Base-by-base conservation (phyloP, 2,329 filamentous ascomycete genomes). In the Cladosporium sp. region DNA sequence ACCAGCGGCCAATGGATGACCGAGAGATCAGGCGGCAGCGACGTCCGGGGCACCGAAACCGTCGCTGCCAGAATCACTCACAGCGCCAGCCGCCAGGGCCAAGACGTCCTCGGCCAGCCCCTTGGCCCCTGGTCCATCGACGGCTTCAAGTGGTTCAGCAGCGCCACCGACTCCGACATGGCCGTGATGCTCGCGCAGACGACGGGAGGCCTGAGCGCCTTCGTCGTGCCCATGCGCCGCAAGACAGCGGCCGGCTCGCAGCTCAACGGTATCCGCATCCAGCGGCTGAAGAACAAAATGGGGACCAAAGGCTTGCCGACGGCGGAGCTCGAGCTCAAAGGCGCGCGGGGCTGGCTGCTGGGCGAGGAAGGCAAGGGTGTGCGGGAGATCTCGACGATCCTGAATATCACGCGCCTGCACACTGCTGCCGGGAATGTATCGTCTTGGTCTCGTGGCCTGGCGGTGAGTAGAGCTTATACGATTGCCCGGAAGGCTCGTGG, bases 1-100 rank as follows among this genome's bases (percentile, higher is more conserved):
- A 89, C 84, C 0, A 85, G 80, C 38, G 85, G 85, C 0, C 85
- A 89, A 64, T 89, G 86, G 85, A 88, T 89, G 85, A 89, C 85
- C 0, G 85, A 88, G 60, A 75, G 85, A 2, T 75, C 77, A 0
- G 85, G 85, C 1, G 85, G 85, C 0, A 86, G 82, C 57, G 85
- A 89, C 60, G 83, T 88, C 1, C 81, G 81, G 3, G 75, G 77
- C 35, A 86, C 82, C 0, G 85, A 89, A 66, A 88, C 85, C 0
- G 68, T 79, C 4, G 60, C 56, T 5, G 54, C 16, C 13, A 38
- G 43, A 31, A 19, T 37, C 31, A 11, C 22, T 13, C n/a, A 3
- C 16, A 10, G n/a, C 16, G 34, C 34, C 5, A 33, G 28, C 13
- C 13, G n/a, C 1, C 43, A 56, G 19, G 49, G 49, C n/a, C 22